Base-by-base conservation (phyloP, 139 green algal species). In the Edaphochlamys debaryana region DNA sequence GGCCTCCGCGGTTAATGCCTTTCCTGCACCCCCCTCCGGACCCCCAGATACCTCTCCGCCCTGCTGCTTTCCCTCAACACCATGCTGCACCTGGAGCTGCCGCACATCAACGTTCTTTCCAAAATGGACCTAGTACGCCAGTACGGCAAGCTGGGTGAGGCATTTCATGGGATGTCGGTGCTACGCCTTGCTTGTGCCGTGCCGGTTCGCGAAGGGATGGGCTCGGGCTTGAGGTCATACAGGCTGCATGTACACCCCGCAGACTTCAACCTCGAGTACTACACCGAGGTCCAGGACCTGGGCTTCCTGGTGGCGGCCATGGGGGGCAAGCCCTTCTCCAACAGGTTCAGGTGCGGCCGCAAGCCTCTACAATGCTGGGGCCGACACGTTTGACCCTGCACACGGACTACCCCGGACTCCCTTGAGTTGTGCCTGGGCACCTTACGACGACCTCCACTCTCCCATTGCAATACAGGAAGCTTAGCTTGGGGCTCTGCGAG, bases 251-350 rank as follows among this genome's bases (percentile, higher is more conserved):
- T n/a, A n/a, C n/a, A n/a, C n/a, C n/a, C 54, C 67, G 7, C 42
- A 92, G 90, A 88, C 1, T 97, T 99, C 81, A 93, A 93, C 56
- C 90, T 98, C 15, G 94, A 98, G 32, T 99, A 94, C 76, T 99
- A 98, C 89, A 95, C 95, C 3, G 89, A 98, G 85, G 95, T 98
- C 22, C 93, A 98, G 79, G 95, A 98, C 82, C 91, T 99, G 56
- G 85, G 78, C 0, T 93, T 96, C 85, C 86, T 98, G 41, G 90
- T 93, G 90, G 63, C 56, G 6, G 32, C 62, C 1, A 85, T 87
- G 86, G 87, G 84, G 20, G 30, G 81, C 17, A 75, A 79, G 27
- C 82, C 88, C 45, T 92, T 93, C 72, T 85, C 68, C 40, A 77
- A 76, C 13, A 86, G 87, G 54, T 95, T 91, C 87, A 92, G 84